Conservation (phyloP, 2,329 filamentous ascomycete genomes). For the Xylaria arbuscula region DNA sequence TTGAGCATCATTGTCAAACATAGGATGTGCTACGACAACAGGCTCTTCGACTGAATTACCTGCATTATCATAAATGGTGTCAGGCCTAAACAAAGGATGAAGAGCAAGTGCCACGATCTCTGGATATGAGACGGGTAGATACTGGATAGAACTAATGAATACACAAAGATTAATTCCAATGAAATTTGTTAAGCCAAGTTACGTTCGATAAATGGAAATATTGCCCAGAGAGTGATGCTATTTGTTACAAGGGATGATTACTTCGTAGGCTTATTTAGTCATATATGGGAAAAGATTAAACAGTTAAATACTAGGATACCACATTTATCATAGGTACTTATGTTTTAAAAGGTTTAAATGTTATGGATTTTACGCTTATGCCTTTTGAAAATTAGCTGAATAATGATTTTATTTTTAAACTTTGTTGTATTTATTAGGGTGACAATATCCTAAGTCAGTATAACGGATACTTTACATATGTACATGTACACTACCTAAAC, state of each 20-base stretch:
- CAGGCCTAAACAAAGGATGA: neutral
- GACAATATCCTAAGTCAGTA: conserved; percentile 1
- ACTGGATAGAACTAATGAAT: neutral
- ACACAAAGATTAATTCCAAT: neutral
- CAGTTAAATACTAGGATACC: too few relatives aligned
- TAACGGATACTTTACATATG: neutral
- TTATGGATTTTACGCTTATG: too few relatives aligned
- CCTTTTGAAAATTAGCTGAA: neutral
- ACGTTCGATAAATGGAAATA: neutral
- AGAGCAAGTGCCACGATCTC: neutral
- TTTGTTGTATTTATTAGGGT: neutral
- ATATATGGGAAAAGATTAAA: too few relatives aligned
- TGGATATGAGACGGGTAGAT: neutral
- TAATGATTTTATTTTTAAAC: neutral
- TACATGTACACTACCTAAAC: neutral
- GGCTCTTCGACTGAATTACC: neutral
- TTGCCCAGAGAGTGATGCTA: neutral
- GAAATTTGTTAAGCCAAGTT: neutral
- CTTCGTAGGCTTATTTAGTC: too few relatives aligned
- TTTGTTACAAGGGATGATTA: neutral
- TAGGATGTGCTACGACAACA: conserved; percentile 4
- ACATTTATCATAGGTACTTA: too few relatives aligned
- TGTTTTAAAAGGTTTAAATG: too few relatives aligned
- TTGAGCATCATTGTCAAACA: neutral
- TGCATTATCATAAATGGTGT: neutral